A percentile compares a stretch with the other conserved stretches of the same genome.
Evolutionary conservation across 2,329 filamentous ascomycete species (phyloP).

Genomic region (Teratosphaeria epicoccoides): DNA sequence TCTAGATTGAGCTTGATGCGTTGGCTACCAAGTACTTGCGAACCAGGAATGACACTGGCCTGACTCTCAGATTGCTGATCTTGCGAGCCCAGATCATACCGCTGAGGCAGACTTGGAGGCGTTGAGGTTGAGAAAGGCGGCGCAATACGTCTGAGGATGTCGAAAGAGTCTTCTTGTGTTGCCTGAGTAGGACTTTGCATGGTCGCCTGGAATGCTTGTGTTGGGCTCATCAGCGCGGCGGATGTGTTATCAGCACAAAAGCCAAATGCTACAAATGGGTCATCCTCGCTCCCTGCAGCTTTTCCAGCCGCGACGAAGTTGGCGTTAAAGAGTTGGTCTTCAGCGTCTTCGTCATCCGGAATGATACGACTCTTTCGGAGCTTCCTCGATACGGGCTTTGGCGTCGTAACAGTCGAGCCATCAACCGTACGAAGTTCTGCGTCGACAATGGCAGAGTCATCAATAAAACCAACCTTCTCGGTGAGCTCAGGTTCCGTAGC

Average conservation of each 20-base stretch:
- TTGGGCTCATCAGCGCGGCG: slow-evolving; percentile 22
- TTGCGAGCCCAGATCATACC: neutral
- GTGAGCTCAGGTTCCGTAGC: neutral
- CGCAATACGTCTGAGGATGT: slow-evolving; percentile 24
- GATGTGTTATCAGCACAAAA: slow-evolving; percentile 15
- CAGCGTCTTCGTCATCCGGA: slow-evolving; percentile 27
- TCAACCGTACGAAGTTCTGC: slow-evolving; percentile 13
- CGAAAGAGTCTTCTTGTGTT: slow-evolving; percentile 34
- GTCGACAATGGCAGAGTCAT: slow-evolving; percentile 29
- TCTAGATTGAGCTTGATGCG: slow-evolving; percentile 29
- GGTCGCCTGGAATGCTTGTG: slow-evolving; percentile 26
- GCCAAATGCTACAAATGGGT: slow-evolving; percentile 25
- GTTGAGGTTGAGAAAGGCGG: slow-evolving; percentile 19
- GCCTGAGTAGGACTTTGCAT: slow-evolving; percentile 27
- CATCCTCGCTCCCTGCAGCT: slow-evolving; percentile 8
- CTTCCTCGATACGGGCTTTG: slow-evolving; percentile 9
- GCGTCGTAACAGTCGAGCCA: neutral
- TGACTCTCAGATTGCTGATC: slow-evolving; percentile 7
- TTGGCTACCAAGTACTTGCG: slow-evolving; percentile 22
- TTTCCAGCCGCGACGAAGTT: neutral
- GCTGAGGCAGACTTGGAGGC: slow-evolving; percentile 12
- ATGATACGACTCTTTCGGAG: slow-evolving; percentile 23
- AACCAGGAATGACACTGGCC: slow-evolving; percentile 10
- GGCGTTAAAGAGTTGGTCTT: slow-evolving; percentile 3
- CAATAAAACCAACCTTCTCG: neutral